These are phyloP conservation scores for Chaetomium strumarium DNA, from an alignment of 2,329 filamentous ascomycete genomes.

Conservation along the genomic window DNA sequence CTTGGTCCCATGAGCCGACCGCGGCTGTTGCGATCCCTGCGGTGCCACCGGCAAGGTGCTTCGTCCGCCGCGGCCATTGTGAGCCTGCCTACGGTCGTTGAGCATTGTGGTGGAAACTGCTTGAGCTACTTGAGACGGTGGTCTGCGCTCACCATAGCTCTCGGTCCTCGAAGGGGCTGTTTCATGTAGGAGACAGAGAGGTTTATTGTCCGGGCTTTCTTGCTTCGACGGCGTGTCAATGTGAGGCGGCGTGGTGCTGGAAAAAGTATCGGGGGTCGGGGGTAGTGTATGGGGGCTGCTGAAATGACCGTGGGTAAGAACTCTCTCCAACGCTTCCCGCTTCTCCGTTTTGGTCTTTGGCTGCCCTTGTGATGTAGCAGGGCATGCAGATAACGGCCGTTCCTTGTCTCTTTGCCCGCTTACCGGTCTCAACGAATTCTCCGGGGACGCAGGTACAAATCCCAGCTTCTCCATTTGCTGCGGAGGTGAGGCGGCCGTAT, in stretches of 20 bases:
- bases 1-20: conserved; percentile 43
- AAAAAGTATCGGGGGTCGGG: conserved; percentile 56
- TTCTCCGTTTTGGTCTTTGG: conserved; percentile 40
- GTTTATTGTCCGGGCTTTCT: conserved; percentile 27
- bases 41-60: conserved; percentile 12
- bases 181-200: conserved; percentile 29
- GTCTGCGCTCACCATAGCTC: conserved; percentile 16
- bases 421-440: conserved; percentile 26
- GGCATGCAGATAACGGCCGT: conserved; percentile 18
- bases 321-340: conserved; percentile 42
- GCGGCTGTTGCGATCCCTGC: conserved; percentile 36
- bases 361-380: conserved; percentile 21
- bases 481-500: conserved; percentile 40
- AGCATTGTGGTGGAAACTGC: conserved; percentile 31
- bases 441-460: conserved; percentile 25
- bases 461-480: conserved; percentile 45
- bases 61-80: conserved; percentile 20
- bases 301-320: conserved; percentile 42
- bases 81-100: conserved; percentile 27
- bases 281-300: conserved; percentile 41
- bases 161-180: conserved; percentile 27
- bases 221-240: conserved; percentile 41
- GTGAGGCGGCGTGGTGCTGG: conserved; percentile 48
- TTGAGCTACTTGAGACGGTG: conserved; percentile 18
- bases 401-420: conserved; percentile 28